Percentiles rank a stretch among this genome's conserved stretches.
These are phyloP conservation scores for Panicum miliaceum DNA, from an alignment of 176 grass and related monocot species.

Conservation along the genomic window DNA sequence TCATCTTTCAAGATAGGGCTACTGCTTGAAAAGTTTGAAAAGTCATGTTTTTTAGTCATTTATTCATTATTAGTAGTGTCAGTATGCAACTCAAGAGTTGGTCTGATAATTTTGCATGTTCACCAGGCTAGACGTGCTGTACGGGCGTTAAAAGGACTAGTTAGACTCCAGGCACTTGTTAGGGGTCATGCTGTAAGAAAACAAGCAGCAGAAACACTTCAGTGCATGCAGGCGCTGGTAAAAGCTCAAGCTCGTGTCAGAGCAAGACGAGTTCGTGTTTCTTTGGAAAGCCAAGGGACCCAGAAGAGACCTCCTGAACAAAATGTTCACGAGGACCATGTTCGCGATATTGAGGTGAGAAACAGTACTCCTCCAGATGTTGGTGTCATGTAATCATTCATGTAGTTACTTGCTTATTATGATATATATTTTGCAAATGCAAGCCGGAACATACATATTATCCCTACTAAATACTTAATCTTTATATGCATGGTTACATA, in stretches of 20 bases:
- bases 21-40: background rate
- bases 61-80: background rate
- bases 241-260: conserved; percentile 97
- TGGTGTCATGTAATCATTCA: conserved; percentile 7
- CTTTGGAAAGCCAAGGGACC: conserved; percentile 86
- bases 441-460: background rate
- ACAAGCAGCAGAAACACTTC: conserved; percentile 96
- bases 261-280: conserved; percentile 79
- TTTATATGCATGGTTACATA: background rate
- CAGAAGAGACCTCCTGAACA: conserved; percentile 60
- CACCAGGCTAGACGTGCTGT: conserved; percentile 91
- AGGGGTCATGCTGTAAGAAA: conserved; percentile 98
- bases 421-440: background rate
- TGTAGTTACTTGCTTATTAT: conserved; percentile 22
- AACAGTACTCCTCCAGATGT: conserved; percentile 20
- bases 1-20: conserved; percentile 20
- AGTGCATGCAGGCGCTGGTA: conserved; percentile 94
- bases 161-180: conserved; percentile 94
- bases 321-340: conserved; percentile 35
- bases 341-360: conserved; percentile 79
- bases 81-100: conserved; percentile 8
- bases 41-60: conserved; percentile 22
- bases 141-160: conserved; percentile 86
- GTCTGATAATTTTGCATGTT: conserved; percentile 25
- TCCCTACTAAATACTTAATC: background rate